A percentile compares a stretch with the other conserved stretches of the same genome.
Evolutionary conservation across 148 eudicot genomes (phyloP).

Genomic region (Heliamphora exappendiculata): DNA sequence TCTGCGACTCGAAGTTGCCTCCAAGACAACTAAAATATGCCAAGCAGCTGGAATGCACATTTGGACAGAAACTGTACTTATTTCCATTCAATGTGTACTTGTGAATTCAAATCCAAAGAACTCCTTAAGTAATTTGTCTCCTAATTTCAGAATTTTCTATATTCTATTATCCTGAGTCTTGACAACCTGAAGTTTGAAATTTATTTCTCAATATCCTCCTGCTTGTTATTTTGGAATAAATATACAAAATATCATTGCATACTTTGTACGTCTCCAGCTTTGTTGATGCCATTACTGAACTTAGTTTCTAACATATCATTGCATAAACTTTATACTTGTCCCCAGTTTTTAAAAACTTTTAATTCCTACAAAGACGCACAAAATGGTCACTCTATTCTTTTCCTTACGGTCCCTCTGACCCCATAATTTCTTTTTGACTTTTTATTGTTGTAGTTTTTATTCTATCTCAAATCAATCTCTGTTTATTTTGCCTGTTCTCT

Average conservation of each 20-base stretch:
- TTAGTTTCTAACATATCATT: neutral
- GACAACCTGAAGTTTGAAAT: no score
- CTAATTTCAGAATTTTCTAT: no score
- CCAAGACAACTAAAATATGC: neutral
- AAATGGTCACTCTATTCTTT: neutral
- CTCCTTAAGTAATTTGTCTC: no score
- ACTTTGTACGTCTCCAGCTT: neutral
- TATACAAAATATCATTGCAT: no score
- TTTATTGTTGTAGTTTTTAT: neutral
- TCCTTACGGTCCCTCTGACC: neutral
- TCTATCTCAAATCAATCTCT: neutral
- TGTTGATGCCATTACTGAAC: neutral
- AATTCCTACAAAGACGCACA: neutral
- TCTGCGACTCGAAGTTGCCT: neutral
- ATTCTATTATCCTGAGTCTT: no score
- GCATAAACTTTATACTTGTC: neutral
- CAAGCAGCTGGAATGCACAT: no score
- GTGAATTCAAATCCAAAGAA: no score
- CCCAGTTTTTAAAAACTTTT: neutral
- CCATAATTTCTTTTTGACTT: neutral
- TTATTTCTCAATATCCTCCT: neutral
- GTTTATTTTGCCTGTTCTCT: neutral
- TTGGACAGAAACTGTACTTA: no score
- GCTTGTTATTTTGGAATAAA: neutral
- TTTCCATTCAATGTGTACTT: no score